These are phyloP conservation scores for Pulicaria dysenterica DNA, from an alignment of 129 eudicot species.

Conservation along the genomic window DNA sequence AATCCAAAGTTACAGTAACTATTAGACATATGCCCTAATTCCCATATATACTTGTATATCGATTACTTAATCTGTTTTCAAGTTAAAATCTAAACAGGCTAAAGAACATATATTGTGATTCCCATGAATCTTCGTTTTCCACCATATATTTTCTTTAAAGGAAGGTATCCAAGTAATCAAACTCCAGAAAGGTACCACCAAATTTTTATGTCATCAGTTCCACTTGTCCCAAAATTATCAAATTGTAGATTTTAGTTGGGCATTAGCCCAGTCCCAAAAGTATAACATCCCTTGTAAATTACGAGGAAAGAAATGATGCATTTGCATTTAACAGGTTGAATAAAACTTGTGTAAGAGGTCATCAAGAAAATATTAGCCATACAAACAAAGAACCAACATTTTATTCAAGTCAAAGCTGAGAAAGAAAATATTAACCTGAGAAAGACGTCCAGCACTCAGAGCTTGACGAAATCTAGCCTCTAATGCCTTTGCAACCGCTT, in stretches of 20 bases:
- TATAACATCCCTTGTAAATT: neutral
- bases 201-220: neutral
- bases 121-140: slow-evolving; percentile 1
- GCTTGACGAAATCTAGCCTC: slow-evolving; percentile 93
- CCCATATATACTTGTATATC: neutral
- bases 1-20: neutral
- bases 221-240: slow-evolving; percentile 5
- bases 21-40: neutral
- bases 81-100: neutral
- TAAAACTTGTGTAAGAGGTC: slow-evolving; percentile 16
- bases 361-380: neutral
- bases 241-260: neutral
- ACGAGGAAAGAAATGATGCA: neutral
- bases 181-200: slow-evolving; percentile 10
- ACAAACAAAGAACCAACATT: neutral
- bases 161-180: slow-evolving; percentile 4
- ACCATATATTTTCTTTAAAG: neutral
- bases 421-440: too few species aligned
- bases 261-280: slow-evolving; percentile 7
- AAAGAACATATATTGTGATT: neutral
- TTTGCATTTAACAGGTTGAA: slow-evolving; percentile 1
- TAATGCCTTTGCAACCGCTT: slow-evolving; percentile 84
- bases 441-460: slow-evolving; percentile 86
- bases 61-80: neutral
- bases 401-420: slow-evolving; percentile 20